A percentile compares a stretch with the other conserved stretches of the same genome.
Conservation (phyloP, 192 early-diverging fungal genomes). For the Podila epicladia region DNA sequence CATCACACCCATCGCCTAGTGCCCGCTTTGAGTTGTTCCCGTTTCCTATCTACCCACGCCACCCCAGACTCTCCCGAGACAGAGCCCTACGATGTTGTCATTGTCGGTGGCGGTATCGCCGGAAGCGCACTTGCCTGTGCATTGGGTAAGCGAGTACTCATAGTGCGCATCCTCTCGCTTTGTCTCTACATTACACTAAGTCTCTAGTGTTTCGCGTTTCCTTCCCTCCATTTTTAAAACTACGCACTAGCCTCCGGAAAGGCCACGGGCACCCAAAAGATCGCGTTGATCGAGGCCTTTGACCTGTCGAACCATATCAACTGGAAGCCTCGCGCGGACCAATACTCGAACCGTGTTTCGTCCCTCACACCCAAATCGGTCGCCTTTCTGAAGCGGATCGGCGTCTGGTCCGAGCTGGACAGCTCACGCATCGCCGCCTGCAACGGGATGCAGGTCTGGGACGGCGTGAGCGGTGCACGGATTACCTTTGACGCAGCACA, state of each 20-base stretch:
- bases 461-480: slow-evolving; percentile 70
- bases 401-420: slow-evolving; percentile 72
- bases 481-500: slow-evolving; percentile 71
- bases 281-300: slow-evolving; percentile 86
- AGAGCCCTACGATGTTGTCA: slow-evolving; percentile 78
- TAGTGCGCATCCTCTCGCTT: not conserved
- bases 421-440: slow-evolving; percentile 69
- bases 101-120: slow-evolving; percentile 92
- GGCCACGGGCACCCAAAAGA: slow-evolving; percentile 54
- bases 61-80: not conserved
- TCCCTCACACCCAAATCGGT: slow-evolving; percentile 80
- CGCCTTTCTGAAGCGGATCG: slow-evolving; percentile 70
- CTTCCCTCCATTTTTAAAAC: slow-evolving; percentile 4
- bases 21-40: not conserved
- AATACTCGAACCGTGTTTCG: slow-evolving; percentile 85
- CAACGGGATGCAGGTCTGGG: slow-evolving; percentile 83
- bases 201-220: not conserved
- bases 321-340: slow-evolving; percentile 61
- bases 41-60: not conserved
- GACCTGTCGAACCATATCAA: slow-evolving; percentile 64
- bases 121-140: slow-evolving; percentile 87
- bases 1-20: no score
- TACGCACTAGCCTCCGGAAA: slow-evolving; percentile 33
- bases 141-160: slow-evolving; percentile 64
- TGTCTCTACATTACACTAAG: not conserved